Evolutionary conservation across 164 flowering plant genomes (phyloP).

Genomic region (Nymphaea colorata): DNA sequence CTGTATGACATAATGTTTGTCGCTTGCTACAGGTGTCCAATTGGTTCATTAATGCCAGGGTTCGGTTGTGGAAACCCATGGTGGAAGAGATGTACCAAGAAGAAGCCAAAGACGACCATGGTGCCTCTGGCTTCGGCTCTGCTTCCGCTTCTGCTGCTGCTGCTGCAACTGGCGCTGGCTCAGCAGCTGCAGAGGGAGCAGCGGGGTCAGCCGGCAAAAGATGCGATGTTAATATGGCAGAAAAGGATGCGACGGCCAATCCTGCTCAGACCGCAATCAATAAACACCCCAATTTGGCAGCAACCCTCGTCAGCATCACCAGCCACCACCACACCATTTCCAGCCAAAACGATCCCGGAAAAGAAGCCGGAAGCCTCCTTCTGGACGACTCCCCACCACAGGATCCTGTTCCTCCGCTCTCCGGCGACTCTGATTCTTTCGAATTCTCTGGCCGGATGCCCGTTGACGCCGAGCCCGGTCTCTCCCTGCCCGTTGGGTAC

Average conservation of each 20-base stretch:
- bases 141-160: too few species aligned
- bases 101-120: slow-evolving; percentile 20
- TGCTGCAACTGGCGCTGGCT: not conserved
- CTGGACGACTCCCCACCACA: slow-evolving; percentile 1
- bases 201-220: slow-evolving; percentile 18
- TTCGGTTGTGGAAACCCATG: slow-evolving; percentile 50
- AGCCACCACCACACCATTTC: not conserved
- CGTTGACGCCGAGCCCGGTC: slow-evolving; percentile 13
- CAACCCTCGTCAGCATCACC: slow-evolving; percentile 13
- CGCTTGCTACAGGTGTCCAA: slow-evolving; percentile 27
- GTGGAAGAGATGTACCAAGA: slow-evolving; percentile 49
- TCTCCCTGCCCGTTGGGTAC: not conserved
- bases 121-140: not conserved
- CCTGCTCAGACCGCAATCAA: slow-evolving; percentile 15
- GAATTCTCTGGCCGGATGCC: not conserved
- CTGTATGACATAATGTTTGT: not conserved
- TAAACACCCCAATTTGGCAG: slow-evolving; percentile 13
- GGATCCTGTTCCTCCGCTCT: not conserved
- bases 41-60: slow-evolving; percentile 53
- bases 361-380: not conserved
- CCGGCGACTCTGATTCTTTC: not conserved
- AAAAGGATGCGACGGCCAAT: slow-evolving; percentile 24
- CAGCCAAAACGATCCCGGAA: not conserved
- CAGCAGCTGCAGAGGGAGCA: slow-evolving; percentile 9
- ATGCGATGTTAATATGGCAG: slow-evolving; percentile 25